Percentiles rank a stretch among this genome's conserved stretches.
phyloP scores from a whole-genome alignment of 306 rosid genomes.

The Lagenaria siceraria region DNA sequence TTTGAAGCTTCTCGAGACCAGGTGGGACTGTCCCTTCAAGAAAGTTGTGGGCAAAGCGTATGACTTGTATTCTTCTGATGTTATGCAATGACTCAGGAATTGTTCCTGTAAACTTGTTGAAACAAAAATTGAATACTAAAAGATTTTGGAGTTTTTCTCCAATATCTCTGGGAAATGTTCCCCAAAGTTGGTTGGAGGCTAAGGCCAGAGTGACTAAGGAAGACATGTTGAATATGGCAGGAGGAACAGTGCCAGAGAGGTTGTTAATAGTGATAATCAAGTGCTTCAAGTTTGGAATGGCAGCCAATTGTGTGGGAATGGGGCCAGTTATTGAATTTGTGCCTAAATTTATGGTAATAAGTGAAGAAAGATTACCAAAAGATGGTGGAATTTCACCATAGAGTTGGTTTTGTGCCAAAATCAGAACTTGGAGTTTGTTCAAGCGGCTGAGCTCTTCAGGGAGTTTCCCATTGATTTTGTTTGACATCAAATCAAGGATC shows the following conservation, averaged over 20 bases:
- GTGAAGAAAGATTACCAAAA: slow-evolving; percentile 51
- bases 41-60: slow-evolving; percentile 33
- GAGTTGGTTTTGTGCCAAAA: slow-evolving; percentile 30
- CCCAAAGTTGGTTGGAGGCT: slow-evolving; percentile 53
- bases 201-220: slow-evolving; percentile 40
- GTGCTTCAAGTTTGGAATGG: slow-evolving; percentile 29
- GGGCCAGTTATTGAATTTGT: slow-evolving; percentile 39
- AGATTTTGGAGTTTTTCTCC: slow-evolving; percentile 52
- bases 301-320: slow-evolving; percentile 37
- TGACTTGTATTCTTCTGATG: slow-evolving; percentile 35
- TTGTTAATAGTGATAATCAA: slow-evolving; percentile 42
- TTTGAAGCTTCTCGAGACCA: slow-evolving; percentile 54
- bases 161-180: slow-evolving; percentile 48
- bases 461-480: slow-evolving; percentile 28
- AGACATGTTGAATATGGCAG: slow-evolving; percentile 38
- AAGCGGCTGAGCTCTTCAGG: slow-evolving; percentile 27
- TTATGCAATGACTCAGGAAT: slow-evolving; percentile 67
- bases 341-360: slow-evolving; percentile 34
- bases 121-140: slow-evolving; percentile 32
- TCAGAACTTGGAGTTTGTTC: slow-evolving; percentile 35
- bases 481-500: slow-evolving; percentile 30
- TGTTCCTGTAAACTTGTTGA: slow-evolving; percentile 45
- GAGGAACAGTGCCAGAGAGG: slow-evolving; percentile 44
- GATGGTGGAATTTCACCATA: slow-evolving; percentile 31
- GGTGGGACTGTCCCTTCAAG: slow-evolving; percentile 61